Conservation (phyloP, 2,329 filamentous ascomycete species). For the Gremmenia infestans region DNA sequence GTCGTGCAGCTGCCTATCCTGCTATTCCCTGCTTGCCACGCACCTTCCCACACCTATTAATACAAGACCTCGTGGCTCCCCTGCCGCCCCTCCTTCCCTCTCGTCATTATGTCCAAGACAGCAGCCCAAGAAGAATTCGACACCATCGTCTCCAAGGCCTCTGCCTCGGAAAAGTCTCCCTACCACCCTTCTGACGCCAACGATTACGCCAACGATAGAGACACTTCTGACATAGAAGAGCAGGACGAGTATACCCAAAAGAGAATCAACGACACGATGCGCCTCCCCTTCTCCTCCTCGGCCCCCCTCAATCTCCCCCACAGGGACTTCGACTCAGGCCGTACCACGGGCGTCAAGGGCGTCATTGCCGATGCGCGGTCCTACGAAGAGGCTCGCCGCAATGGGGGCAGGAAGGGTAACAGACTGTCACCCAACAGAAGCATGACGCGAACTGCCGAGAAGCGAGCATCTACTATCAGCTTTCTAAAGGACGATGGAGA, state of each 20-base stretch:
- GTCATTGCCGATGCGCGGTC: conserved; percentile 80
- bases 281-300: conserved; percentile 53
- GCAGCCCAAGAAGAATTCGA: conserved; percentile 65
- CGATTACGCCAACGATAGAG: conserved; percentile 48
- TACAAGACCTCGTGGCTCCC: conserved; percentile 18
- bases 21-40: conserved; percentile 4
- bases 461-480: conserved; percentile 17
- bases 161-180: conserved; percentile 17
- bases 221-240: conserved; percentile 52
- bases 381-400: conserved; percentile 62
- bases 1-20: not conserved
- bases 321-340: conserved; percentile 58
- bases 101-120: conserved; percentile 33
- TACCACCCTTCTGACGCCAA: conserved; percentile 54
- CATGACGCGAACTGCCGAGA: conserved; percentile 11
- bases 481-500: conserved; percentile 26
- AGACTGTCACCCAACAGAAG: conserved; percentile 44
- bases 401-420: conserved; percentile 16
- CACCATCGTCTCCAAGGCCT: conserved; percentile 54
- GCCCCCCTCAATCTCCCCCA: conserved; percentile 56
- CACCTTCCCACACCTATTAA: conserved; percentile 8
- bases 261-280: conserved; percentile 60
- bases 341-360: conserved; percentile 77
- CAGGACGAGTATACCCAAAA: conserved; percentile 31
- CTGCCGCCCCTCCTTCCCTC: conserved; percentile 6